These are phyloP conservation scores for Raffaelea ambrosiae DNA, from an alignment of 2,329 filamentous ascomycete genomes.

Conservation along the genomic window DNA sequence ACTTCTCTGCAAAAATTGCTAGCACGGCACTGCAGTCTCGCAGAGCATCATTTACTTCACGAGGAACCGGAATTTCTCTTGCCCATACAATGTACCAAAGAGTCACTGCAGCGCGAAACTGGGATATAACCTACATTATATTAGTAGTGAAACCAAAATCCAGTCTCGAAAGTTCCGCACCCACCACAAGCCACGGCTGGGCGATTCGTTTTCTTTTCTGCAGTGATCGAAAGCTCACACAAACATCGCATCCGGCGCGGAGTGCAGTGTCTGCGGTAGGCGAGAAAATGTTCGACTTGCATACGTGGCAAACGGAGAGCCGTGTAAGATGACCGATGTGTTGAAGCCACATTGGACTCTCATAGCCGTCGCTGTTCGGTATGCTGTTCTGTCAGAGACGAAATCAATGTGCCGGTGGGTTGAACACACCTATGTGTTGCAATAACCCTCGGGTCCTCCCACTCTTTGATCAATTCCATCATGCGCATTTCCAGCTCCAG, in stretches of 20 bases:
- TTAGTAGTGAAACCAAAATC: too few relatives aligned
- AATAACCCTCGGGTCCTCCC: constrained; percentile 5
- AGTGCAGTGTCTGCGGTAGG: constrained; percentile 1
- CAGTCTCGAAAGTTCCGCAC: background rate
- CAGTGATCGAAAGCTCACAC: constrained; percentile 2
- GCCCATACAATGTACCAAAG: constrained; percentile 8
- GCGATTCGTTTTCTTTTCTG: constrained; percentile 5
- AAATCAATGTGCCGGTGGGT: too few relatives aligned
- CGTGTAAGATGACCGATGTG: constrained; percentile 8
- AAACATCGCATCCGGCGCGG: background rate
- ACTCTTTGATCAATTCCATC: constrained; percentile 1
- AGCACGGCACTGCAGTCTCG: constrained; percentile 26
- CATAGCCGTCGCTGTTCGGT: constrained; percentile 6
- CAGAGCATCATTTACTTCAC: constrained; percentile 18
- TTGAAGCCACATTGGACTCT: constrained; percentile 4
- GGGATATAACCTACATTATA: constrained; percentile 1
- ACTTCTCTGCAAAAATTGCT: constrained; percentile 25
- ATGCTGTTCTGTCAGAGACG: too few relatives aligned
- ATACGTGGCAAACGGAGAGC: constrained; percentile 3
- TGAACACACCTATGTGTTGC: too few relatives aligned
- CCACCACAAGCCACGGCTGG: constrained; percentile 6
- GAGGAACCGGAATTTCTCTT: background rate
- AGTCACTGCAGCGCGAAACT: constrained; percentile 7
- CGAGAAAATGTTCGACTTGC: background rate
- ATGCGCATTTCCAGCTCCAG: constrained; percentile 3